A percentile compares a stretch with the other conserved stretches of the same genome.
Conservation (phyloP, 768 basidiomycete species). For the Serendipita indica region DNA sequence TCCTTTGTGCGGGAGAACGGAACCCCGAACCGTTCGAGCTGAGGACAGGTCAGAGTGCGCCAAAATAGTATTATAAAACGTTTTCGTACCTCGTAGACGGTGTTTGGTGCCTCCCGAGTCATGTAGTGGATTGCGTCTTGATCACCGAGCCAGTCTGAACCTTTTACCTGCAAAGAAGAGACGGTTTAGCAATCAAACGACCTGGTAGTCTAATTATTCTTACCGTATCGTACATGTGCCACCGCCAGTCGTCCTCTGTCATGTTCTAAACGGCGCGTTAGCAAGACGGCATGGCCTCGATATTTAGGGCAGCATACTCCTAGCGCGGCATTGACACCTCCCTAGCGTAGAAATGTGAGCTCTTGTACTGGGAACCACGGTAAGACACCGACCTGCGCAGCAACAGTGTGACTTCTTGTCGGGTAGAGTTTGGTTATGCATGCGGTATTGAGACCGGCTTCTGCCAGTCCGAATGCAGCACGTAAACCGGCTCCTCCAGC, state of each 20-base stretch:
- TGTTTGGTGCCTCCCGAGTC: constrained; percentile 91
- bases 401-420: constrained; percentile 95
- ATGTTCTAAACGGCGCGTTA: constrained; percentile 49
- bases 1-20: constrained; percentile 98
- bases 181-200: constrained; percentile 14
- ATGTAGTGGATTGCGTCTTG: constrained; percentile 99
- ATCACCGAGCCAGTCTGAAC: constrained; percentile 99
- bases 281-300: constrained; percentile 21
- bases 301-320: constrained; percentile 35
- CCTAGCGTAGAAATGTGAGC: constrained; percentile 31
- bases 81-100: constrained; percentile 68
- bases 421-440: constrained; percentile 99
- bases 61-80: constrained; percentile 5
- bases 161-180: constrained; percentile 64
- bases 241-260: constrained; percentile 99
- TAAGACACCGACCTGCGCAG: constrained; percentile 58
- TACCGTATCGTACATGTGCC: constrained; percentile 97
- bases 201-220: not conserved
- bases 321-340: constrained; percentile 95
- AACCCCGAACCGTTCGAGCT: constrained; percentile 98
- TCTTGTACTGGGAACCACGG: constrained; percentile 7
- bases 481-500: constrained; percentile 97
- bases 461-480: constrained; percentile 95
- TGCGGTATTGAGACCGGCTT: constrained; percentile 96
- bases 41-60: constrained; percentile 10